Evolutionary conservation across 2,329 filamentous ascomycete genomes (phyloP).

Genomic region (Cadophora malorum): DNA sequence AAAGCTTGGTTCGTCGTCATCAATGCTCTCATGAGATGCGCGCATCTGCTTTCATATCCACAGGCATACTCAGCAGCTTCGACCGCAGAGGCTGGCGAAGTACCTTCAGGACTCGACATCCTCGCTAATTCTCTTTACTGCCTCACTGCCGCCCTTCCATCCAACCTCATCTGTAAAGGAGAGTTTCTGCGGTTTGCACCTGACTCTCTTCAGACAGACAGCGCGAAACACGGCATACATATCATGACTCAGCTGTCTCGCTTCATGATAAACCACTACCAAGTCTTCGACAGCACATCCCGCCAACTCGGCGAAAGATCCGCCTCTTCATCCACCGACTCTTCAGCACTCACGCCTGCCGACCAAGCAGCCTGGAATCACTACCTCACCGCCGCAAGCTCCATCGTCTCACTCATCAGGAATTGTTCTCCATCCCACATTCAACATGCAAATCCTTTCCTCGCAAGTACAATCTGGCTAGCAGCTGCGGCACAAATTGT

Average conservation of each 20-base stretch:
- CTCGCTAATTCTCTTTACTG: slow-evolving; percentile 30
- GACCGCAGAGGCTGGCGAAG: background rate
- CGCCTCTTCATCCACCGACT: background rate
- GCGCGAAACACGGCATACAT: slow-evolving; percentile 30
- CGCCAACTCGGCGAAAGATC: slow-evolving; percentile 9
- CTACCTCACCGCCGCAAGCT: slow-evolving; percentile 28
- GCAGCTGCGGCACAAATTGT: slow-evolving; percentile 32
- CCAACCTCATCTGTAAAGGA: slow-evolving; percentile 17
- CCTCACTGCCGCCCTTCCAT: slow-evolving; percentile 27
- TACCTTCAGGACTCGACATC: slow-evolving; percentile 13
- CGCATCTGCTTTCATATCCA: slow-evolving; percentile 23
- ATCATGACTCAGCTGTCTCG: slow-evolving; percentile 33
- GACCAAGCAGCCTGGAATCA: slow-evolving; percentile 28
- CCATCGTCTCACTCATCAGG: slow-evolving; percentile 28
- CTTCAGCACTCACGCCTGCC: background rate
- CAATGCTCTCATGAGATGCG: slow-evolving; percentile 45
- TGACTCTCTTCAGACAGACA: slow-evolving; percentile 8
- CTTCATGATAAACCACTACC: slow-evolving; percentile 34
- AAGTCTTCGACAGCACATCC: slow-evolving; percentile 28
- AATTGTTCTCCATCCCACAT: slow-evolving; percentile 26
- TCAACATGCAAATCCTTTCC: slow-evolving; percentile 32
- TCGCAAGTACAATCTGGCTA: slow-evolving; percentile 34
- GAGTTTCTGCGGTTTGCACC: slow-evolving; percentile 27
- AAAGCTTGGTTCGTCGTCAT: slow-evolving; percentile 50
- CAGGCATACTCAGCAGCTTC: slow-evolving; percentile 14